A percentile compares a stretch with the other conserved stretches of the same genome.
Conservation (phyloP, 768 basidiomycete genomes). For the Cubamyces lactineus region DNA sequence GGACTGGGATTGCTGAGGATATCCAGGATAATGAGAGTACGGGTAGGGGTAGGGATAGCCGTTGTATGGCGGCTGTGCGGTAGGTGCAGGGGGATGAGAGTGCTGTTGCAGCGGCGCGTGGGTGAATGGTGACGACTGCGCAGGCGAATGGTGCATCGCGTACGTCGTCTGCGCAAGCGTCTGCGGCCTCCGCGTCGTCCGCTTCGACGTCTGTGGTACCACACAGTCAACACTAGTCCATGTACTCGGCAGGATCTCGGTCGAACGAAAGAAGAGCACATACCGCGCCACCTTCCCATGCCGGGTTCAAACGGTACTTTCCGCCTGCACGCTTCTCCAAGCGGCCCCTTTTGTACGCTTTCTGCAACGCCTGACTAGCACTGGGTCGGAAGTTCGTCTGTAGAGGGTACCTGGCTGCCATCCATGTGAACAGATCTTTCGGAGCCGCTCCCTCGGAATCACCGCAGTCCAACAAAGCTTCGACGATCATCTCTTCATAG, state of each 20-base stretch:
- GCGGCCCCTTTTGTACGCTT: conserved; percentile 80
- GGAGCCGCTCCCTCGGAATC: conserved; percentile 81
- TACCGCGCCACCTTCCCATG: conserved; percentile 84
- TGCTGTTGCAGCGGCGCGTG: conserved; percentile 50
- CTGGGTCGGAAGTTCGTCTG: conserved; percentile 90
- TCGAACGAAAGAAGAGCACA: conserved; percentile 33
- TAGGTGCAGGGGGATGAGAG: conserved; percentile 25
- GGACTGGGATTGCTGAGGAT: conserved; percentile 1
- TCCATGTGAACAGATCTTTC: conserved; percentile 84
- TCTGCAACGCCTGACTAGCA: conserved; percentile 87
- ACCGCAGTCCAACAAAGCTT: conserved; percentile 65
- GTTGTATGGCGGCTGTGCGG: conserved; percentile 16
- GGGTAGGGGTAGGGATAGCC: conserved; percentile 19
- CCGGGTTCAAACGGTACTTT: conserved; percentile 74
- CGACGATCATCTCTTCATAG: conserved; percentile 92
- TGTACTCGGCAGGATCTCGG: not conserved
- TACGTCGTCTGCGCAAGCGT: conserved; percentile 42
- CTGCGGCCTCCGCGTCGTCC: conserved; percentile 82
- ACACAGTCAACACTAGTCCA: not conserved
- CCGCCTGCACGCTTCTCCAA: conserved; percentile 75
- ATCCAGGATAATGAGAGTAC: conserved; percentile 18
- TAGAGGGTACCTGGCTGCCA: conserved; percentile 79
- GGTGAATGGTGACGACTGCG: conserved; percentile 58
- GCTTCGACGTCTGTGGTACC: conserved; percentile 62
- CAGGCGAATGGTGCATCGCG: conserved; percentile 27